phyloP scores from a whole-genome alignment of 164 flowering plant species.

The Malania oleifera region DNA sequence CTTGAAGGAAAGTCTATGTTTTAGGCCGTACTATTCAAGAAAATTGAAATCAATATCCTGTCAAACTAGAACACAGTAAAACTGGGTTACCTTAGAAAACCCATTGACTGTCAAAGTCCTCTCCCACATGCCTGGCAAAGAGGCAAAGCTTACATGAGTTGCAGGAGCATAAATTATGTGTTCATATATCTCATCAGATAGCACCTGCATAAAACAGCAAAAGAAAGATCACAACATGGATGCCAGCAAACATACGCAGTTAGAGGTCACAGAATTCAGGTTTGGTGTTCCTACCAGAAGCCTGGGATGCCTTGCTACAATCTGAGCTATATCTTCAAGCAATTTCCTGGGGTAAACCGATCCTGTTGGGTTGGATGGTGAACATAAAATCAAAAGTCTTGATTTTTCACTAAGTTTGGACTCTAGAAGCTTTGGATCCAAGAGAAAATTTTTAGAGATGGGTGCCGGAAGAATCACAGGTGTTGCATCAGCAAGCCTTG shows the following conservation, averaged over 20 bases:
- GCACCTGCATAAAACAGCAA: conserved; percentile 47
- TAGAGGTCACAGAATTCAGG: background rate
- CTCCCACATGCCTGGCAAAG: conserved; percentile 96
- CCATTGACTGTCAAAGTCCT: conserved; percentile 94
- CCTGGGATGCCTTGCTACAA: conserved; percentile 85
- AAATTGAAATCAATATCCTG: background rate
- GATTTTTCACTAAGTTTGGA: conserved; percentile 81
- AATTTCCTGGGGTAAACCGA: conserved; percentile 77
- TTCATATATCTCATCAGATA: conserved; percentile 95
- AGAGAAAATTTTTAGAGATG: conserved; percentile 71
- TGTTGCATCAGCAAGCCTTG: conserved; percentile 83
- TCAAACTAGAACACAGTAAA: background rate
- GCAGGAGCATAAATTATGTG: conserved; percentile 94
- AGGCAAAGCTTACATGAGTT: conserved; percentile 87
- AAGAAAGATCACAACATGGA: background rate
- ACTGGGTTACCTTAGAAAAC: conserved; percentile 73
- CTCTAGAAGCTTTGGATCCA: conserved; percentile 74
- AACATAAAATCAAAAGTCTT: conserved; percentile 81
- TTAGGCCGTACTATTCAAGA: no score
- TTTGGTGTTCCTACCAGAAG: conserved; percentile 55
- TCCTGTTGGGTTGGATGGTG: conserved; percentile 98
- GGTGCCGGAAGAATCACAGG: conserved; percentile 79
- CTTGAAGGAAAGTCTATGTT: background rate
- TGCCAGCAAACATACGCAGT: background rate
- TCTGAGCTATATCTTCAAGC: conserved; percentile 79